These are phyloP conservation scores for Boletus semigastroideus DNA, from an alignment of 1,284 basidiomycete genomes.

Conservation along the genomic window DNA sequence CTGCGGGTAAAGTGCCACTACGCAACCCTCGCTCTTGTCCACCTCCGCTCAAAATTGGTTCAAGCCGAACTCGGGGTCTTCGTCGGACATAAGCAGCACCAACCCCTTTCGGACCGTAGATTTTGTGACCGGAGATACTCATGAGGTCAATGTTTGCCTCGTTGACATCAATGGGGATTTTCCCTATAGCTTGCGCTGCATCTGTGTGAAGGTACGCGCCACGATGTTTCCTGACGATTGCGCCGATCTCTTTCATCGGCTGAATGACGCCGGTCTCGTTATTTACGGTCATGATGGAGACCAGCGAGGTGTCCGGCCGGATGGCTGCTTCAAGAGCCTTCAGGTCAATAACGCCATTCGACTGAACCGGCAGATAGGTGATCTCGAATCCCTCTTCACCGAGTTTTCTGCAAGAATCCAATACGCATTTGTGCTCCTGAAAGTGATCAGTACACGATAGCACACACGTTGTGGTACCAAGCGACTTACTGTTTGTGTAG, in stretches of 20 bases:
- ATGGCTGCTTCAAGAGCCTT: constrained; percentile 79
- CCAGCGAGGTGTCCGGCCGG: constrained; percentile 82
- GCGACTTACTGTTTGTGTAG: constrained; percentile 78
- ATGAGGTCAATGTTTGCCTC: constrained; percentile 95
- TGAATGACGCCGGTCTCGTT: constrained; percentile 99
- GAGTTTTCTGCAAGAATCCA: constrained; percentile 95
- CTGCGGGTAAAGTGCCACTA: constrained; percentile 91
- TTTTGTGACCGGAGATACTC: constrained; percentile 96
- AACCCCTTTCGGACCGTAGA: constrained; percentile 98
- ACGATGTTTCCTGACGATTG: constrained; percentile 78
- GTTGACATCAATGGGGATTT: constrained; percentile 91
- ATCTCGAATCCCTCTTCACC: constrained; percentile 97
- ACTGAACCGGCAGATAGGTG: constrained; percentile 93
- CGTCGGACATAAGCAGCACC: constrained; percentile 95
- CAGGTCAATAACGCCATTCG: constrained; percentile 83
- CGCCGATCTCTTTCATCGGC: constrained; percentile 94
- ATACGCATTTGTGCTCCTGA: constrained; percentile 98
- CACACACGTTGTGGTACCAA: background rate
- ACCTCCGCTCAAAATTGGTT: constrained; percentile 94
- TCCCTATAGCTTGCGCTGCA: constrained; percentile 94
- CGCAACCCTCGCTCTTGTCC: constrained; percentile 97
- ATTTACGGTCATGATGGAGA: constrained; percentile 99
- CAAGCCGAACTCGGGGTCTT: constrained; percentile 90
- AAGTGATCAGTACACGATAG: constrained; percentile 8
- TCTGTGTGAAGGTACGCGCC: constrained; percentile 97